Conservation (phyloP, 1,284 basidiomycete species). For the Rhodotorula sp. region DNA sequence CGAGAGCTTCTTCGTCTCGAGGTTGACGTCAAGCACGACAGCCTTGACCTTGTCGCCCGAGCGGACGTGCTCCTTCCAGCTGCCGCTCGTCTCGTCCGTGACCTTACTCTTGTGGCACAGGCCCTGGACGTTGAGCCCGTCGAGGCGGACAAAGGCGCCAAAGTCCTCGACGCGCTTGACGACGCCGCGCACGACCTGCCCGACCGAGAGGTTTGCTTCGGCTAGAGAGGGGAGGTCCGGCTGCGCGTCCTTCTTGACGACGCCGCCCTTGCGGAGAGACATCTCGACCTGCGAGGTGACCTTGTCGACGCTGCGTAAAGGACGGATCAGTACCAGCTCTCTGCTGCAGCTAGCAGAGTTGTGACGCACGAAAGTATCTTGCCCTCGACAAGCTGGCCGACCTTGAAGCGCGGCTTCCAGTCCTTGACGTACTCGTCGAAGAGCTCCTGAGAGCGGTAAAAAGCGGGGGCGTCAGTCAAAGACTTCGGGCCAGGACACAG, state of each 20-base stretch:
- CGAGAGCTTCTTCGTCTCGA: slow-evolving; percentile 72
- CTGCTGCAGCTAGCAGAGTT: no score
- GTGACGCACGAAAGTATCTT: slow-evolving; percentile 70
- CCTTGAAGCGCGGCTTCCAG: slow-evolving; percentile 80
- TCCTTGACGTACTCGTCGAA: slow-evolving; percentile 80
- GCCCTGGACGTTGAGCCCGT: slow-evolving; percentile 78
- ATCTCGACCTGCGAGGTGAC: slow-evolving; percentile 79
- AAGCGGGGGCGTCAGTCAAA: no score
- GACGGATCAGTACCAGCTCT: not conserved
- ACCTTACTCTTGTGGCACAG: slow-evolving; percentile 93
- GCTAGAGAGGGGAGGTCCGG: slow-evolving; percentile 65
- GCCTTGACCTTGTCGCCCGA: slow-evolving; percentile 86
- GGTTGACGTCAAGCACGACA: slow-evolving; percentile 70
- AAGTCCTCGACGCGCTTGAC: slow-evolving; percentile 69
- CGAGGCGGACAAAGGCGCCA: slow-evolving; percentile 87
- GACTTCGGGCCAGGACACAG: no score
- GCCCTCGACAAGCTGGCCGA: slow-evolving; percentile 82
- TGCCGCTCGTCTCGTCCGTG: slow-evolving; percentile 77
- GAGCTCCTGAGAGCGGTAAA: slow-evolving; percentile 35
- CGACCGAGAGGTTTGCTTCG: slow-evolving; percentile 46
- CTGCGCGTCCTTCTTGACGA: slow-evolving; percentile 60
- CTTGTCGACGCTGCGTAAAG: slow-evolving; percentile 61
- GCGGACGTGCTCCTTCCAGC: slow-evolving; percentile 69
- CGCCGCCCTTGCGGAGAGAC: slow-evolving; percentile 58
- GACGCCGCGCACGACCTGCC: slow-evolving; percentile 51